A percentile compares a stretch with the other conserved stretches of the same genome.
These are phyloP conservation scores for Candida odintsovae DNA, from an alignment of 805 yeast species.

Conservation along the genomic window DNA sequence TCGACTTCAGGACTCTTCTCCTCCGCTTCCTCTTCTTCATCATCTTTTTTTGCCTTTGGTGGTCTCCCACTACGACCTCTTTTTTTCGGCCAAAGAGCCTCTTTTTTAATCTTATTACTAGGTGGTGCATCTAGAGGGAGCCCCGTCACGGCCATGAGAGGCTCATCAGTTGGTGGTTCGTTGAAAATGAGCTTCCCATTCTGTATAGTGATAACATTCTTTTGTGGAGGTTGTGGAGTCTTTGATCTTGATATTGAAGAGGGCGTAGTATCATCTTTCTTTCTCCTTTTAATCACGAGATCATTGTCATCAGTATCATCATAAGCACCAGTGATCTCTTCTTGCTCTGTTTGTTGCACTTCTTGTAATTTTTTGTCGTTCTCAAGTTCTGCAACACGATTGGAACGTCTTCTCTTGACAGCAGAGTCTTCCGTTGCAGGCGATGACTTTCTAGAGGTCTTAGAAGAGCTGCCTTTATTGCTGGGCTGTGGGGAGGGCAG, in stretches of 20 bases:
- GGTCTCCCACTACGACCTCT: constrained; percentile 19
- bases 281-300: constrained; percentile 7
- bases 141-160: constrained; percentile 63
- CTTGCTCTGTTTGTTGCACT: background rate
- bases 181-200: constrained; percentile 17
- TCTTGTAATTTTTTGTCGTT: background rate
- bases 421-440: background rate
- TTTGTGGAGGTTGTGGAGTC: background rate
- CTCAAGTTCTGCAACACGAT: constrained; percentile 2
- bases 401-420: constrained; percentile 5
- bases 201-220: background rate
- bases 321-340: background rate
- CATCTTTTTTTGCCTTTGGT: constrained; percentile 8
- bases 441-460: background rate
- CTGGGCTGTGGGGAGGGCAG: background rate
- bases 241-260: background rate
- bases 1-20: constrained; percentile 7
- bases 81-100: constrained; percentile 45
- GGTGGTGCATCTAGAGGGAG: constrained; percentile 69
- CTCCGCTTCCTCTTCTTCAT: no score
- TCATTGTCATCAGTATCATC: background rate
- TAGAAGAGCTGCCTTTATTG: constrained; percentile 3
- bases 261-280: background rate
- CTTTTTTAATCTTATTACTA: constrained; percentile 49
- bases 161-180: constrained; percentile 55